phyloP scores from a whole-genome alignment of 768 basidiomycete genomes.

The Pluteus cervinus region DNA sequence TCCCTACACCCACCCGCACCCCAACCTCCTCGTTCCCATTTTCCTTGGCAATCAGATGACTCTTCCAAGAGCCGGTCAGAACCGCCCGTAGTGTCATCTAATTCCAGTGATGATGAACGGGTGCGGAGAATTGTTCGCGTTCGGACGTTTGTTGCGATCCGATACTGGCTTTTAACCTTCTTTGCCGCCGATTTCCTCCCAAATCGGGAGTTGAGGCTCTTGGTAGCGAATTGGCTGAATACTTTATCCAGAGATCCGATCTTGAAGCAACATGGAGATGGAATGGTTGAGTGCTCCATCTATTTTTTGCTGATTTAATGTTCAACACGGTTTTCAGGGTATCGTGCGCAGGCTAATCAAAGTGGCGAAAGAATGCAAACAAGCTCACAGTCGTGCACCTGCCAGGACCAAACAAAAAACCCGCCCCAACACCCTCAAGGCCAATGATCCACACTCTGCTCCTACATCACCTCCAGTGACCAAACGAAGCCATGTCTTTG shows the following conservation, averaged over 20 bases:
- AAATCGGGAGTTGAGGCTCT: constrained; percentile 65
- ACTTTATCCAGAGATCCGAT: constrained; percentile 66
- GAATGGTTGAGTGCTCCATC: constrained; percentile 47
- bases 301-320: constrained; percentile 3
- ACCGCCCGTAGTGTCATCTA: neutral
- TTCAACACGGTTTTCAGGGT: constrained; percentile 36
- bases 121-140: constrained; percentile 77
- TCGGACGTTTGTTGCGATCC: constrained; percentile 83
- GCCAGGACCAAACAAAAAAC: constrained; percentile 26
- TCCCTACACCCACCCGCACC: too few relatives aligned
- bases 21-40: too few relatives aligned
- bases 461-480: too few relatives aligned
- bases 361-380: constrained; percentile 77
- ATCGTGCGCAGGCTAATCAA: constrained; percentile 81
- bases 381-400: constrained; percentile 45
- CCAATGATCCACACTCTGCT: too few relatives aligned
- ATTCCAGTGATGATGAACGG: too few relatives aligned
- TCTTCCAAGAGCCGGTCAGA: neutral
- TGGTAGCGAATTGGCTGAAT: constrained; percentile 80
- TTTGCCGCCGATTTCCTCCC: constrained; percentile 86
- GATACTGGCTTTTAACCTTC: constrained; percentile 89
- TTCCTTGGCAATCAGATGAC: too few relatives aligned
- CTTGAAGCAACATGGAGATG: constrained; percentile 59
- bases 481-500: constrained; percentile 53
- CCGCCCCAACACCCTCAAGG: too few relatives aligned